phyloP scores from a whole-genome alignment of 2,329 filamentous ascomycete genomes.

The Hypoxylon sp. region DNA sequence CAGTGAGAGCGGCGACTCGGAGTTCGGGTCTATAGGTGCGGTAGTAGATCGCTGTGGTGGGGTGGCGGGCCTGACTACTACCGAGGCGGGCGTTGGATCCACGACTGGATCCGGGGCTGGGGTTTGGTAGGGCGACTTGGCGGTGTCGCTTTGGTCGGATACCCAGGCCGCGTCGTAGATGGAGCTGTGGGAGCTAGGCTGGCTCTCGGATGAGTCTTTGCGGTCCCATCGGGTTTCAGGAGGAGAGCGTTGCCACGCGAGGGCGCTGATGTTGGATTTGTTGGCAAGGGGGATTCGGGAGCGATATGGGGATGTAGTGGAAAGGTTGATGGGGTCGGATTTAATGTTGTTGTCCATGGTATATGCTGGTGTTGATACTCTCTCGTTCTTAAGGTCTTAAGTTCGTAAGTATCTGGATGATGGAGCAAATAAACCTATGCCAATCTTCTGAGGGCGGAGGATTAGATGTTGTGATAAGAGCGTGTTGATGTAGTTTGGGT shows the following conservation, averaged over 20 bases:
- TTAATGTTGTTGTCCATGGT: constrained; percentile 42
- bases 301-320: constrained; percentile 7
- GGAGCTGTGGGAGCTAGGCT: constrained; percentile 56
- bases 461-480: constrained; percentile 31
- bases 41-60: constrained; percentile 26
- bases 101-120: constrained; percentile 20
- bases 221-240: constrained; percentile 48
- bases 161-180: constrained; percentile 58
- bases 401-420: constrained; percentile 32
- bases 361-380: constrained; percentile 40
- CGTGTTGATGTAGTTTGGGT: constrained; percentile 15
- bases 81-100: not conserved
- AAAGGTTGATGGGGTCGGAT: constrained; percentile 3
- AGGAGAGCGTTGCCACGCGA: constrained; percentile 17
- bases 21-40: constrained; percentile 46
- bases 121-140: constrained; percentile 49
- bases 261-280: constrained; percentile 45
- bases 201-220: constrained; percentile 59
- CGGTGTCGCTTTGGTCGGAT: constrained; percentile 51
- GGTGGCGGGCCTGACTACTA: constrained; percentile 35
- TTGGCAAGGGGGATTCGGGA: constrained; percentile 49
- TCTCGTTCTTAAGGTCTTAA: constrained; percentile 8
- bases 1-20: constrained; percentile 52
- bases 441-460: constrained; percentile 31
- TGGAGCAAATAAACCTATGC: constrained; percentile 31